Conservation (phyloP, 306 rosid genomes). For the Inga leiocalycina region DNA sequence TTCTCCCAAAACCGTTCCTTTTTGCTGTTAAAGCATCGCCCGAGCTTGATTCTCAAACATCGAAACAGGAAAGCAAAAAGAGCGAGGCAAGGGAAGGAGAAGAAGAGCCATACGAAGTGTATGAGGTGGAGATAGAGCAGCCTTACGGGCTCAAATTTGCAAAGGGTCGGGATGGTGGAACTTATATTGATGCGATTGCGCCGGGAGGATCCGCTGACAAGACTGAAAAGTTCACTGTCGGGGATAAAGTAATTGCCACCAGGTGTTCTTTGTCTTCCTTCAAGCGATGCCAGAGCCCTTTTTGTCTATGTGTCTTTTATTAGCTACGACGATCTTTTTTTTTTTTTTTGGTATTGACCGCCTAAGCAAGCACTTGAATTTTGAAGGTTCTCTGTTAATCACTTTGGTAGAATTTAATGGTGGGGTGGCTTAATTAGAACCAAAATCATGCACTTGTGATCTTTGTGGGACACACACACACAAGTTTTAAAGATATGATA, state of each 20-base stretch:
- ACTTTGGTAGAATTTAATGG: background rate
- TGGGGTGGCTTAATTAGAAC: background rate
- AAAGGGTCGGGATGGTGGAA: constrained; percentile 89
- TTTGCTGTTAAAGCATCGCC: constrained; percentile 65
- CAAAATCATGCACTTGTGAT: background rate
- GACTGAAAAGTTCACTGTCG: constrained; percentile 72
- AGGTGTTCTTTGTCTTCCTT: constrained; percentile 48
- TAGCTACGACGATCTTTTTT: background rate
- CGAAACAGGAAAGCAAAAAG: constrained; percentile 42
- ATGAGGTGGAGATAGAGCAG: constrained; percentile 81
- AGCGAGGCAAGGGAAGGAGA: constrained; percentile 37
- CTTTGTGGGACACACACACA: background rate
- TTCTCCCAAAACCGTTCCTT: constrained; percentile 37
- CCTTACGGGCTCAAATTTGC: constrained; percentile 85
- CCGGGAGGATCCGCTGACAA: constrained; percentile 87
- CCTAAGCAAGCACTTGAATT: background rate
- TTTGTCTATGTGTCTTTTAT: background rate
- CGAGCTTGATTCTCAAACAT: constrained; percentile 52
- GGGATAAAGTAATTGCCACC: constrained; percentile 94
- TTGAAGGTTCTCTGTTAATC: background rate
- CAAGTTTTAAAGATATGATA: background rate
- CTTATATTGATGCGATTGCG: constrained; percentile 97
- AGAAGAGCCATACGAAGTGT: constrained; percentile 65
- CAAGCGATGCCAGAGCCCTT: background rate
- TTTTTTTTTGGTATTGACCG: background rate